Evolutionary conservation across 2,329 filamentous ascomycete genomes (phyloP), one percentile per base, ranked within the genome.

Genomic region (Botryotinia globosa): DNA sequence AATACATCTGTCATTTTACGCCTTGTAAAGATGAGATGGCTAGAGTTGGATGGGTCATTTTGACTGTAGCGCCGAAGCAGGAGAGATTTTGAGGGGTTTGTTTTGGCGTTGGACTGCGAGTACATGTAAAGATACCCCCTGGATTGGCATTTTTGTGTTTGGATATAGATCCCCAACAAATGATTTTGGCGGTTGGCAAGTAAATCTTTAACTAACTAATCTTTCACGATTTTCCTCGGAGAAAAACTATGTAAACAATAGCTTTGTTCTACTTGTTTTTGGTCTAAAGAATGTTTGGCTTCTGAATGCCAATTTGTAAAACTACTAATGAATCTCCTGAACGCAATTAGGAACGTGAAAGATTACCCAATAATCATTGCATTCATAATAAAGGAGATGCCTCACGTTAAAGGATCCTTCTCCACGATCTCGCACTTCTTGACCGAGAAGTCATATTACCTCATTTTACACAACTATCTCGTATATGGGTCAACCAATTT

Each of bases 21-120:
- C 83, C 83, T 18, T 74, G 83, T 75, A 85, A 84, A 76, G 81
- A 84, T 75, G 81, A 83, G 71, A 73, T 76, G 12, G 79, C 79
- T 2, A 73, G 62, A 18, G 77, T 80, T 20, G 77, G 63, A n/a
- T 82, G 78, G 74, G 78, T 82, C 29, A 79, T 83, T 66, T 75
- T 83, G 63, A 82, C 79, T 44, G 75, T 80, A 69, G 77, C 77
- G 18, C 78, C 78, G 34, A 79, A 78, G 69, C 51, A 48, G 73
- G 20, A 76, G 54, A 62, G 29, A 44, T 34, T 22, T 22, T 63
- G 20, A 18, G 58, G 32, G 4, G 14, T 4, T 32, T 29, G 18
- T 8, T 29, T 54, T 54, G 45, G 48, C 16, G 45, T 32, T 54
- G 18, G 34, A 25, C 20, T 54, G 20, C 32, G 14, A 39, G n/a